Conservation (phyloP, 352 stramenopile species). For the Thalassiosira livingstoniorum region DNA sequence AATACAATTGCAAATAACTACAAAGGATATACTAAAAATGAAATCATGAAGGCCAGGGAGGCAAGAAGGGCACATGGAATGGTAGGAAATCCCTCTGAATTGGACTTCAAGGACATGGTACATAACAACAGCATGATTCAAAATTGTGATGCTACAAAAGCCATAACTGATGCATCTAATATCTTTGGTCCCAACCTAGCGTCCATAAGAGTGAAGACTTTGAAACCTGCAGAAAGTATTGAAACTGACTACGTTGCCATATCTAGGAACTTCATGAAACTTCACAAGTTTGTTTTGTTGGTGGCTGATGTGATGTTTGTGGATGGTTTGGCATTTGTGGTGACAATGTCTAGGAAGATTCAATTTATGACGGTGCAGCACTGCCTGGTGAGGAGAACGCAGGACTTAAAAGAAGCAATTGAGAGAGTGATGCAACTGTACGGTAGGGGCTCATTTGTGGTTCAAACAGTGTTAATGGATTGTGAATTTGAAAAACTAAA, state of each 20-base stretch:
- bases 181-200: too few relatives aligned
- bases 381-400: neutral
- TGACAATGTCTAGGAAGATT: neutral
- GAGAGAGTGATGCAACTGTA: constrained; percentile 34
- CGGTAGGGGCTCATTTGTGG: constrained; percentile 22
- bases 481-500: constrained; percentile 53
- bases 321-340: constrained; percentile 1
- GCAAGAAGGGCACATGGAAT: too few relatives aligned
- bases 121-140: too few relatives aligned
- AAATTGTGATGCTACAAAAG: too few relatives aligned
- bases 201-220: too few relatives aligned
- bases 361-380: constrained; percentile 48
- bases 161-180: too few relatives aligned
- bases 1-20: too few relatives aligned
- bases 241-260: neutral
- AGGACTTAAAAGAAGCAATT: constrained; percentile 17
- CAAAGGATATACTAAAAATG: too few relatives aligned
- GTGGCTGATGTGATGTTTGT: neutral
- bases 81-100: too few relatives aligned
- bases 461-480: constrained; percentile 41
- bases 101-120: too few relatives aligned
- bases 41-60: too few relatives aligned
- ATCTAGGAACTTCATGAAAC: neutral
- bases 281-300: neutral
- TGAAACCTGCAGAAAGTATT: too few relatives aligned